Evolutionary conservation across 2,329 filamentous ascomycete genomes (phyloP).

Genomic region (Myrmaecium sp.): DNA sequence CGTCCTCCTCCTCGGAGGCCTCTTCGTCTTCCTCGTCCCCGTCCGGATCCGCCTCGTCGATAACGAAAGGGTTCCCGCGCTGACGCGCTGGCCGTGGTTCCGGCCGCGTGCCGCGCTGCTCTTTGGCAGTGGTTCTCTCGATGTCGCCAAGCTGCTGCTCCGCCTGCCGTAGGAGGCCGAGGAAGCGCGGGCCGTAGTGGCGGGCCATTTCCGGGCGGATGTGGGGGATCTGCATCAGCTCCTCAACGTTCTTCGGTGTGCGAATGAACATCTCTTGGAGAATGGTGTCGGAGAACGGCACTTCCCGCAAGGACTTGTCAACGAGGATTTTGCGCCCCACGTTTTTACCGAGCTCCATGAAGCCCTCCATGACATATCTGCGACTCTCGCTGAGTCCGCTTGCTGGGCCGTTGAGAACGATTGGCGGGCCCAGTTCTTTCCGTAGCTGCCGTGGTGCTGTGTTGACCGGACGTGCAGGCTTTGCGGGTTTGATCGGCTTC

Average conservation of each 20-base stretch:
- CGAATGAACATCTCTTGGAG: conserved; percentile 57
- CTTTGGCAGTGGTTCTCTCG: too few species aligned
- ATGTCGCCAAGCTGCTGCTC: conserved; percentile 11
- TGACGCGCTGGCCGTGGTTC: conserved; percentile 6
- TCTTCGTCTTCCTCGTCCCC: conserved; percentile 19
- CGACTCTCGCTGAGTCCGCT: conserved; percentile 41
- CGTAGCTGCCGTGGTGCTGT: conserved; percentile 1
- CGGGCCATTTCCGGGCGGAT: conserved; percentile 47
- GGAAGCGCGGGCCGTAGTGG: conserved; percentile 42
- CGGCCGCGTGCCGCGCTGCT: conserved; percentile 7
- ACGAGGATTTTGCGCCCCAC: conserved; percentile 46
- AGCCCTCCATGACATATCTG: conserved; percentile 44
- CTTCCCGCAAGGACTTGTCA: conserved; percentile 36
- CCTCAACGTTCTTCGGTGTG: conserved; percentile 43
- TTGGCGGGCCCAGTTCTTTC: conserved; percentile 37
- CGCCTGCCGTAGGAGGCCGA: conserved; percentile 34
- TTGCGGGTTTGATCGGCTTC: too few species aligned
- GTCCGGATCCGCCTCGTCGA: conserved; percentile 8
- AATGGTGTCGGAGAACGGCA: conserved; percentile 50
- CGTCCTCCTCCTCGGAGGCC: conserved; percentile 24
- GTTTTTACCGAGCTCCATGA: conserved; percentile 44
- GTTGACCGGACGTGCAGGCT: too few species aligned
- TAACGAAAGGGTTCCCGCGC: conserved; percentile 7
- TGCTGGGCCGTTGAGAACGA: conserved; percentile 38
- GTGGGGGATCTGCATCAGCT: conserved; percentile 46